Percentiles rank a stretch among this genome's conserved stretches.
Evolutionary conservation across 139 green algal species (phyloP).

Genomic region (Marvania coccoides): DNA sequence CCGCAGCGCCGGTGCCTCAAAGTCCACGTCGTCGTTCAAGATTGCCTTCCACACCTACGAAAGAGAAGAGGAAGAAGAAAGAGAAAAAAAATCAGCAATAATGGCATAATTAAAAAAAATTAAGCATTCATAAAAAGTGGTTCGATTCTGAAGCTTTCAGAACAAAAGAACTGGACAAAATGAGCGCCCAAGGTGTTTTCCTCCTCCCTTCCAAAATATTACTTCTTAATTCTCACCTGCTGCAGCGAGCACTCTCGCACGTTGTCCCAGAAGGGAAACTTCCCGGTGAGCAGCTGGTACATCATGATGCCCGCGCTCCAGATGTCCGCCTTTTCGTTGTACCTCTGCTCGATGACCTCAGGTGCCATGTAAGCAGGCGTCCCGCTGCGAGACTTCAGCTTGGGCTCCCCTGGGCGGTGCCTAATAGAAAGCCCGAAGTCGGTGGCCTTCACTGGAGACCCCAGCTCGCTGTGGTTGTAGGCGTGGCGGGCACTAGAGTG

Average conservation of each 20-base stretch:
- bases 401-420: slow-evolving; percentile 59
- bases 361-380: slow-evolving; percentile 86
- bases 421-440: slow-evolving; percentile 87
- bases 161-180: not conserved
- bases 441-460: slow-evolving; percentile 71
- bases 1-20: slow-evolving; percentile 36
- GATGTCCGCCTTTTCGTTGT: slow-evolving; percentile 69
- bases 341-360: slow-evolving; percentile 73
- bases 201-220: no score
- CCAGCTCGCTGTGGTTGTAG: slow-evolving; percentile 12
- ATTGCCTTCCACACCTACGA: slow-evolving; percentile 78
- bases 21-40: slow-evolving; percentile 58
- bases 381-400: slow-evolving; percentile 67
- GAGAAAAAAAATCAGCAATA: no score
- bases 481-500: not conserved
- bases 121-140: no score
- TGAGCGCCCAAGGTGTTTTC: no score
- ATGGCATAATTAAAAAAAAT: not conserved
- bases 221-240: slow-evolving; percentile 39
- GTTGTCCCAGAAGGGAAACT: slow-evolving; percentile 86
- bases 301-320: slow-evolving; percentile 88
- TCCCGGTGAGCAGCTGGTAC: slow-evolving; percentile 84
- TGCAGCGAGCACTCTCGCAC: slow-evolving; percentile 66
- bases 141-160: no score
- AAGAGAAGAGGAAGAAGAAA: no score